Base-by-base conservation (phyloP, 805 yeast species). In the Wickerhamomyces silvicola region DNA sequence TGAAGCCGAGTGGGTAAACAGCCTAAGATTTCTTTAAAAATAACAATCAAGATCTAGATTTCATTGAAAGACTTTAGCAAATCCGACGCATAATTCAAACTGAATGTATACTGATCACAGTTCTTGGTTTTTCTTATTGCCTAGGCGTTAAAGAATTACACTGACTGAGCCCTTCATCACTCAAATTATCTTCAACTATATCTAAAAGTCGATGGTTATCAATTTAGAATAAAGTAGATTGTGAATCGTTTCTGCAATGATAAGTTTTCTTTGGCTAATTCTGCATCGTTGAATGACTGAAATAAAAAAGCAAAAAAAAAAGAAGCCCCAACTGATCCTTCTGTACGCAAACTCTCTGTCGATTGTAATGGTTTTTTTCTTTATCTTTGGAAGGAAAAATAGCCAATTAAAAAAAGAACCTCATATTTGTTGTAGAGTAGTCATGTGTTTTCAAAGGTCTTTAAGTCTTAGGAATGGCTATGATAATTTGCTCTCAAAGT, bases 81-180 rank as follows among this genome's bases (percentile, higher is more conserved):
- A 28, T 48, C 43, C 38, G 52, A 46, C 54, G 42, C 40, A 42
- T 39, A 37, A 32, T 28, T 31, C 27, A 23, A 15, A 5, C 12
- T 5, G 17, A 37, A 32, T 36, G 28, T 33, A 36, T 42, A 40
- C 46, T 48, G 51, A 43, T 46, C 43, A 32, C 44, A 39, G 41
- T 40, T 30, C 43, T 36, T 14, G 40, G 28, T 32, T 20, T 18
- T 19, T 12, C 11, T 10, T 10, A 18, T 18, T 6, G 13, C 14
- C 16, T 14, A 17, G 24, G 12, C 3, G 7, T 17, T 22, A 12
- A 19, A 15, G 22, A 17, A 17, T 11, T 21, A 15, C 27, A 29
- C 50, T 31, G 41, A 32, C 36, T 30, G 41, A 20, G 45, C 42
- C 53, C 52, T 36, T 45, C 47, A 41, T 37, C 41, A 22, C n/a